Evolutionary conservation across 2,329 filamentous ascomycete genomes (phyloP), one percentile per base, ranked within the genome.

Genomic region (Decorospora gaudefroyi): DNA sequence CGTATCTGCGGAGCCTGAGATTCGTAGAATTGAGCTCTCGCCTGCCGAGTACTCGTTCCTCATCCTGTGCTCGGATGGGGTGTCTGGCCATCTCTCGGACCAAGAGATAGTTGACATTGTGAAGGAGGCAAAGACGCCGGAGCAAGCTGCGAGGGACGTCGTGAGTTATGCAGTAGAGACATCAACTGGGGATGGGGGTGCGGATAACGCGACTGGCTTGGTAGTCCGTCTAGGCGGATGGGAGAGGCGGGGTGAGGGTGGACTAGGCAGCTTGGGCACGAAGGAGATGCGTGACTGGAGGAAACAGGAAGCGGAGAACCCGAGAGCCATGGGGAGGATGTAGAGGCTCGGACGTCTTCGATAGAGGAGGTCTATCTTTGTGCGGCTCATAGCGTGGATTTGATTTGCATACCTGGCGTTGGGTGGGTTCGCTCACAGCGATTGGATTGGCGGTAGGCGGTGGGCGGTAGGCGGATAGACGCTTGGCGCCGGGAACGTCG

Each of bases 101-200:
- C 92, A 97, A 73, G 93, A 99, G 73, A 90, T 97, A 50, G 91
- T 96, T 19, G 93, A 99, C 67, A 84, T 97, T 21, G 79, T 97
- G 61, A 97, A 97, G 71, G 93, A 99, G 72, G 88, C 90, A 4
- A 85, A 80, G 64, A 97, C 92, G 0, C 93, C 93, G 0, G 92
- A 96, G 57, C 83, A 95, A 66, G 93, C 85, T 3, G 84, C 90
- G 1, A 79, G 79, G 46, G 83, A 86, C 49, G 82, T 99, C 6
- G 89, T 96, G 18, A 82, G 83, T 42, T 96, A 93, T 70, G 90
- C 92, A 0, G 93, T 88, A 0, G 93, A 97, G 72, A 87, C 96
- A 3, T 76, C 77, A 76, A 62, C 67, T 3, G 78, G 82, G 32
- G 59, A 51, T 29, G 59, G 61, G 12, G 59, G 59, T 2, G 81